phyloP scores from a whole-genome alignment of 768 basidiomycete genomes.

The Boletus barrowsii region DNA sequence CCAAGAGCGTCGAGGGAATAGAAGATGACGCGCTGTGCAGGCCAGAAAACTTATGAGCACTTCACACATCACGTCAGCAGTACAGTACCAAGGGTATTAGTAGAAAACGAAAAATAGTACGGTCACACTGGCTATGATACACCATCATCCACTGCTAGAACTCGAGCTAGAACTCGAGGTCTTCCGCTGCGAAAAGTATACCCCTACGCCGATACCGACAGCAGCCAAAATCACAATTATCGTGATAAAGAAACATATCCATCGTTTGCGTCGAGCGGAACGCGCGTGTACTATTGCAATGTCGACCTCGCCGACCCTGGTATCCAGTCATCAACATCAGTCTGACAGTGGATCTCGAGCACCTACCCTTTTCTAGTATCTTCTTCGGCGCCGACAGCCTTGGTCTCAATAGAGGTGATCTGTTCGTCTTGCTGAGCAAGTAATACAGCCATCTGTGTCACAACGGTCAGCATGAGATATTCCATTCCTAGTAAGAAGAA shows the following conservation, averaged over 20 bases:
- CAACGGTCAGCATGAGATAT: neutral
- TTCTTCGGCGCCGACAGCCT: constrained; percentile 57
- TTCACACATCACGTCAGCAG: constrained; percentile 21
- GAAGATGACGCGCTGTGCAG: constrained; percentile 17
- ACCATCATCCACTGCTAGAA: neutral
- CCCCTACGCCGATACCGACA: constrained; percentile 28
- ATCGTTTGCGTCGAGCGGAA: constrained; percentile 73
- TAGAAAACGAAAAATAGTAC: no score
- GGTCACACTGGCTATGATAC: neutral
- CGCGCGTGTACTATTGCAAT: constrained; percentile 68
- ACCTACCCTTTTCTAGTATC: constrained; percentile 73
- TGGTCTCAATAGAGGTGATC: constrained; percentile 59
- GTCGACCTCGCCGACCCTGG: constrained; percentile 59
- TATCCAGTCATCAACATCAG: neutral
- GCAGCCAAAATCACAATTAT: constrained; percentile 56
- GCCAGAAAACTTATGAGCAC: constrained; percentile 9
- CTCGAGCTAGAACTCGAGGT: neutral
- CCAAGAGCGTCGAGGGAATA: neutral
- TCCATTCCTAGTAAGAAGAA: neutral
- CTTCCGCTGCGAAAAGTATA: constrained; percentile 22
- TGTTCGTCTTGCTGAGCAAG: constrained; percentile 80
- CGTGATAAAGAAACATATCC: constrained; percentile 76
- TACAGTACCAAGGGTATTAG: no score
- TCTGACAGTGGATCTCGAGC: neutral
- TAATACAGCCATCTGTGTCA: constrained; percentile 66